phyloP scores from a whole-genome alignment of 208 protist genomes.

The Acanthamoeba healyi region DNA sequence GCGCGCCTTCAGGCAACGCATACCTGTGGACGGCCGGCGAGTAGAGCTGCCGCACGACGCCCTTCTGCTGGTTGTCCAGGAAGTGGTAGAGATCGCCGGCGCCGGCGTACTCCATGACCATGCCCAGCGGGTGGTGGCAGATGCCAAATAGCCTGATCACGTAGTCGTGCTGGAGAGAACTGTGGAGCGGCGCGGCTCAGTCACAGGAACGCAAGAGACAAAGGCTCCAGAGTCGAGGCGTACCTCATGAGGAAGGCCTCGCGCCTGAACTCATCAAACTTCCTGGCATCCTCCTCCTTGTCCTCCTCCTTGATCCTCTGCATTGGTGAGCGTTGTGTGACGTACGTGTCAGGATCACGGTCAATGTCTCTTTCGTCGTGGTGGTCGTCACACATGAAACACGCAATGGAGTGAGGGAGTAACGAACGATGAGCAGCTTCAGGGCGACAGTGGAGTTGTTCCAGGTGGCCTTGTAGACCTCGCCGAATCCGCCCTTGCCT shows the following conservation, averaged over 20 bases:
- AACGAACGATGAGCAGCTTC: slow-evolving; percentile 15
- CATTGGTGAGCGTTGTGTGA: too few relatives aligned
- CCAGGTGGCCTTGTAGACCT: slow-evolving; percentile 68
- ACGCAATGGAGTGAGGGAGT: neutral
- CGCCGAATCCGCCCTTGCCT: slow-evolving; percentile 48
- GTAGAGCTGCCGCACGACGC: neutral
- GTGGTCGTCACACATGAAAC: too few relatives aligned
- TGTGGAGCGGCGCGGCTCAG: neutral
- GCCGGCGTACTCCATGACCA: slow-evolving; percentile 82
- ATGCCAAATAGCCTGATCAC: slow-evolving; percentile 78
- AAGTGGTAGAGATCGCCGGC: slow-evolving; percentile 77
- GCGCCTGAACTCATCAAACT: slow-evolving; percentile 12
- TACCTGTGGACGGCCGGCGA: neutral
- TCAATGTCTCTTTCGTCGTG: too few relatives aligned
- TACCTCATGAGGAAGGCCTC: slow-evolving; percentile 24
- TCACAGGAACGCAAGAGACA: neutral
- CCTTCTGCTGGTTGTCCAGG: slow-evolving; percentile 26
- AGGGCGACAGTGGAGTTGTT: slow-evolving; percentile 35
- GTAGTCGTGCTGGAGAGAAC: slow-evolving; percentile 78
- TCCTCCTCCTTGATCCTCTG: slow-evolving; percentile 24
- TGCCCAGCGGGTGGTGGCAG: slow-evolving; percentile 76
- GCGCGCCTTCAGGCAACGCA: neutral
- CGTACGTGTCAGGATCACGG: neutral
- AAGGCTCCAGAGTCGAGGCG: neutral
- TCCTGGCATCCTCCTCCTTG: neutral